Base-by-base conservation (phyloP, 2,329 filamentous ascomycete species). In the Lecanoromycetidae sp. region DNA sequence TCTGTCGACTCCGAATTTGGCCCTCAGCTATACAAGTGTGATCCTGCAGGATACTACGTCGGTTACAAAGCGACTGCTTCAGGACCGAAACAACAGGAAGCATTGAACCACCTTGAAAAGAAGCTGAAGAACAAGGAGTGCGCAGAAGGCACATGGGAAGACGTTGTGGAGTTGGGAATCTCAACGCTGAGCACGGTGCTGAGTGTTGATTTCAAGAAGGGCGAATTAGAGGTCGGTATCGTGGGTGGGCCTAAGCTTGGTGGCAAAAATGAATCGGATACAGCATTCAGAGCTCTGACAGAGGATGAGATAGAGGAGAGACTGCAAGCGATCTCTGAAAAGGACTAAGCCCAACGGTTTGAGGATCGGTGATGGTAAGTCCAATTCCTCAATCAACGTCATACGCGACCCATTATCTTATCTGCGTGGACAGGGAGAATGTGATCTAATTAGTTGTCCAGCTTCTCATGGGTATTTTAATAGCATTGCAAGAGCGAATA, bases 171-270 rank as follows among this genome's bases (percentile, higher is more conserved):
- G 74, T 75, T 96, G 59, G 91, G 86, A 50, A 98, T 98, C 66
- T 85, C 87, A 36, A 90, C 91, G 5, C 71, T 98, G 66, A 94
- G 88, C 77, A 94, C 85, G 29, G 88, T 98, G 51, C 76, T 98
- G 55, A 95, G 90, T 68, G 94, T 96, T 66, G 91, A 98, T 66
- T 98, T 98, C 75, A 98, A 98, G 79, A 96, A 96, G 76, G 84
- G 84, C 58, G 91, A 98, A 74, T 82, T 98, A 65, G 91, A 98
- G 71, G 86, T 98, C 68, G 91, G 91, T 54, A 88, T 98, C 61
- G 91, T 95, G 46, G 91, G 91, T 56, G 90, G 87, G 25, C 88
- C 90, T 49, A 77, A 79, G 59, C 69, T 73, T 50, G 86, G 94
- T 61, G 90, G 88, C 56, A 76, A 84, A 68, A 84, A 93, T 64